Evolutionary conservation across 2,329 filamentous ascomycete species (phyloP).

Genomic region (Fusarium sp.): DNA sequence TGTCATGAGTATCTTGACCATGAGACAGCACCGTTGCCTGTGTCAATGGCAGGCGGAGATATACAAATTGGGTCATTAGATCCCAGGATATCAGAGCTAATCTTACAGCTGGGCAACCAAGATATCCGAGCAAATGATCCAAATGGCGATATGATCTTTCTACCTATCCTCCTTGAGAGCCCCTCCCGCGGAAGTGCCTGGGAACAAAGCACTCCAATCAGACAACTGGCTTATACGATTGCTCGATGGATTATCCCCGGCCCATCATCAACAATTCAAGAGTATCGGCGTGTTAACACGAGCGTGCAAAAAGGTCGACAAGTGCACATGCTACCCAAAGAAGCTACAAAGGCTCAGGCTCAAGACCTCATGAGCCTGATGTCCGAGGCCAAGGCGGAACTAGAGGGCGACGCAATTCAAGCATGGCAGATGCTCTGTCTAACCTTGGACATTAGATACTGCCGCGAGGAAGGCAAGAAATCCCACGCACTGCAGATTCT

Average conservation of each 20-base stretch:
- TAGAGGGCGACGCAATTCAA: background rate
- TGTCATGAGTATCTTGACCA: constrained; percentile 46
- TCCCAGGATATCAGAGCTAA: constrained; percentile 51
- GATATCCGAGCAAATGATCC: constrained; percentile 32
- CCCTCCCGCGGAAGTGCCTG: constrained; percentile 64
- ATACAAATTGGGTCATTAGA: constrained; percentile 45
- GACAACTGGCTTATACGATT: constrained; percentile 63
- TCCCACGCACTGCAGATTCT: constrained; percentile 41
- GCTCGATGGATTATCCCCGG: constrained; percentile 43
- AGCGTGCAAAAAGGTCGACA: constrained; percentile 43
- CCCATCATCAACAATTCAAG: constrained; percentile 40
- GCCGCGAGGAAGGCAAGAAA: constrained; percentile 42
- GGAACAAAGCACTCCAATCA: constrained; percentile 59
- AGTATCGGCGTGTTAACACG: constrained; percentile 50
- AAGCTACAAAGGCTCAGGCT: constrained; percentile 10
- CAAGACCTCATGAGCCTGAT: constrained; percentile 38
- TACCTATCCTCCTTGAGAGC: constrained; percentile 69
- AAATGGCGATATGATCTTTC: constrained; percentile 59
- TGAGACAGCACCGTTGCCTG: constrained; percentile 34
- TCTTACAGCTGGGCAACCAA: constrained; percentile 44
- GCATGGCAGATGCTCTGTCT: constrained; percentile 44
- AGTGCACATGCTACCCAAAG: constrained; percentile 29
- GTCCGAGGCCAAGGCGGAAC: constrained; percentile 10
- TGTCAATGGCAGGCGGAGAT: constrained; percentile 4
- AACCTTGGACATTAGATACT: constrained; percentile 43